Evolutionary conservation across 2,329 filamentous ascomycete genomes (phyloP).

Genomic region (Trichoderma sp.): DNA sequence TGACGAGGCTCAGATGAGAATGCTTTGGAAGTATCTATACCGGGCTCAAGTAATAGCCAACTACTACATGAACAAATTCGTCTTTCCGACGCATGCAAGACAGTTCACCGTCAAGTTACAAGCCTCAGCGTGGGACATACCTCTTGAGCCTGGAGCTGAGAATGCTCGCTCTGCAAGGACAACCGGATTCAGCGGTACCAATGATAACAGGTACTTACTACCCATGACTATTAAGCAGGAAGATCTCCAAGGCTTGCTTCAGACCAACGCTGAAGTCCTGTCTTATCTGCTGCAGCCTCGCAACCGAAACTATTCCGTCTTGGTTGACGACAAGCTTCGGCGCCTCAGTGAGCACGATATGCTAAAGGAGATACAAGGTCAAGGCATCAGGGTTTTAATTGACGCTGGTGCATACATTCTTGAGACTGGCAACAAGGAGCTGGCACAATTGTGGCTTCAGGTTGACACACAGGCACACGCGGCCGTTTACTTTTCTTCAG

Average conservation of each 20-base stretch:
- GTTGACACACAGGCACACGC: constrained; percentile 43
- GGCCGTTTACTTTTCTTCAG: constrained; percentile 51
- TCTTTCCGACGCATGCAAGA: constrained; percentile 63
- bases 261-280: constrained; percentile 63
- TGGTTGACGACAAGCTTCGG: constrained; percentile 29
- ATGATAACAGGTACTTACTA: constrained; percentile 58
- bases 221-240: constrained; percentile 58
- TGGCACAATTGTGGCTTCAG: constrained; percentile 51
- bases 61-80: constrained; percentile 59
- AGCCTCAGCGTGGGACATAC: constrained; percentile 66
- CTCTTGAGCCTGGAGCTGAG: constrained; percentile 37
- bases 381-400: constrained; percentile 52
- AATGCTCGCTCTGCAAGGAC: constrained; percentile 37
- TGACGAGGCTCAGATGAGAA: constrained; percentile 47
- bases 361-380: constrained; percentile 36
- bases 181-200: constrained; percentile 71
- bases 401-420: constrained; percentile 63
- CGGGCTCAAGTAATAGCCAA: constrained; percentile 52
- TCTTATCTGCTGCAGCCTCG: constrained; percentile 52
- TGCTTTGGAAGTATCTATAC: constrained; percentile 50
- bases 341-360: constrained; percentile 46
- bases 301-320: constrained; percentile 45
- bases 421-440: constrained; percentile 53
- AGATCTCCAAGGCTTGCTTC: constrained; percentile 52
- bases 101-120: constrained; percentile 63